These are phyloP conservation scores for Suhomyces prunicola DNA, from an alignment of 805 yeast genomes.

Conservation along the genomic window DNA sequence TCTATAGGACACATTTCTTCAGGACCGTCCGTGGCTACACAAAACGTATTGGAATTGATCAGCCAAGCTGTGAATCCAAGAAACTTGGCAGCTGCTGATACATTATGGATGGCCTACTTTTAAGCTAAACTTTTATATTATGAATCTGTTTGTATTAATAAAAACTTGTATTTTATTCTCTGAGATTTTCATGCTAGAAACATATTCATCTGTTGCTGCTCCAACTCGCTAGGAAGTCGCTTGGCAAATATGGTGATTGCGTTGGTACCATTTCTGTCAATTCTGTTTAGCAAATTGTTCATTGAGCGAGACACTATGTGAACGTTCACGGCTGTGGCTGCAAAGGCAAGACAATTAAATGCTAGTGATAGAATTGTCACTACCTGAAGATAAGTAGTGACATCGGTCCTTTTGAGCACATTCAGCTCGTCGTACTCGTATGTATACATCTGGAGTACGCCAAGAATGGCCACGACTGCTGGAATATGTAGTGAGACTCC, in stretches of 20 bases:
- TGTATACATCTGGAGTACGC: constrained; percentile 22
- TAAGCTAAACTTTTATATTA: constrained; percentile 22
- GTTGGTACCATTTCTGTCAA: neutral
- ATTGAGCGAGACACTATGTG: neutral
- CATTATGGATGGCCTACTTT: constrained; percentile 93
- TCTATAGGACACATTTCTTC: constrained; percentile 58
- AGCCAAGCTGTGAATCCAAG: constrained; percentile 95
- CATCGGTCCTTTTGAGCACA: constrained; percentile 18
- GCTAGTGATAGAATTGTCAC: constrained; percentile 13
- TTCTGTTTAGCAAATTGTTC: neutral
- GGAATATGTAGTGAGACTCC: constrained; percentile 15
- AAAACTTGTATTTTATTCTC: neutral
- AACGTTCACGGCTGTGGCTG: neutral
- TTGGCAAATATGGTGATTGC: neutral
- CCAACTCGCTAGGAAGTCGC: neutral
- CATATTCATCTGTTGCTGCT: neutral
- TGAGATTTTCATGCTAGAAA: neutral
- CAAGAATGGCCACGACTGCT: constrained; percentile 19
- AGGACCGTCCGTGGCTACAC: constrained; percentile 81
- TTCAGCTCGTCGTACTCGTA: constrained; percentile 18
- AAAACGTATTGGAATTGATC: constrained; percentile 83
- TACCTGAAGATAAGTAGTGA: constrained; percentile 27
- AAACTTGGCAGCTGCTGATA: constrained; percentile 85
- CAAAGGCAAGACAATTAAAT: neutral
- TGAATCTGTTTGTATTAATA: neutral